Evolutionary conservation across 805 yeast species (phyloP).

Genomic region (Saturnispora sanitii): DNA sequence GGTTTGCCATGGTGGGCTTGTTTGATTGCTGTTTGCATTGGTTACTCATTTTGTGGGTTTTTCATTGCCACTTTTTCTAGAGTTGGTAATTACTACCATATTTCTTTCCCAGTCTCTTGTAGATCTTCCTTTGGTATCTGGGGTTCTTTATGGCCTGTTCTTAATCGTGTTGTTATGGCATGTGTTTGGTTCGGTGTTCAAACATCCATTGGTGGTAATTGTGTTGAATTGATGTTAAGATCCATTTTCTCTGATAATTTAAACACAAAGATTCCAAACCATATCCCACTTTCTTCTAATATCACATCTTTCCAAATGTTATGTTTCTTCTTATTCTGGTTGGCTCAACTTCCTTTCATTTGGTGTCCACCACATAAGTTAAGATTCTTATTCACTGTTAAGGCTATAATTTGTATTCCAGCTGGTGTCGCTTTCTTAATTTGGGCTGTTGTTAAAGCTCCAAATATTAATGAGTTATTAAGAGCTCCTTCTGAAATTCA

Average conservation of each 20-base stretch:
- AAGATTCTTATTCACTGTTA: constrained; percentile 20
- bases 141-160: constrained; percentile 36
- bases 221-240: constrained; percentile 30
- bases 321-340: constrained; percentile 36
- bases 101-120: constrained; percentile 38
- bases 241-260: constrained; percentile 24
- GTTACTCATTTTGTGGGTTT: constrained; percentile 22
- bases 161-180: constrained; percentile 34
- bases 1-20: constrained; percentile 18
- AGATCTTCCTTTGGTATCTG: constrained; percentile 38
- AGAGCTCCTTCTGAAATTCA: constrained; percentile 13
- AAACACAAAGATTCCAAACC: constrained; percentile 26
- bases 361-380: constrained; percentile 34
- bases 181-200: constrained; percentile 40
- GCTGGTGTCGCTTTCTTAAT: constrained; percentile 18
- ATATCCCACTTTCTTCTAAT: constrained; percentile 29
- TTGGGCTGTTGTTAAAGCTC: constrained; percentile 23
- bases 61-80: constrained; percentile 37
- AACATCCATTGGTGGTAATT: constrained; percentile 37
- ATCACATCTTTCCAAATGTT: constrained; percentile 34
- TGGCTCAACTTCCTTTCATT: constrained; percentile 33
- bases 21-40: constrained; percentile 14
- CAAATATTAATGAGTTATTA: constrained; percentile 21
- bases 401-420: constrained; percentile 20
- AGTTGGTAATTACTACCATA: constrained; percentile 41